A percentile compares a stretch with the other conserved stretches of the same genome.
Evolutionary conservation across 306 rosid species (phyloP).

Genomic region (Fagus sylvatica): DNA sequence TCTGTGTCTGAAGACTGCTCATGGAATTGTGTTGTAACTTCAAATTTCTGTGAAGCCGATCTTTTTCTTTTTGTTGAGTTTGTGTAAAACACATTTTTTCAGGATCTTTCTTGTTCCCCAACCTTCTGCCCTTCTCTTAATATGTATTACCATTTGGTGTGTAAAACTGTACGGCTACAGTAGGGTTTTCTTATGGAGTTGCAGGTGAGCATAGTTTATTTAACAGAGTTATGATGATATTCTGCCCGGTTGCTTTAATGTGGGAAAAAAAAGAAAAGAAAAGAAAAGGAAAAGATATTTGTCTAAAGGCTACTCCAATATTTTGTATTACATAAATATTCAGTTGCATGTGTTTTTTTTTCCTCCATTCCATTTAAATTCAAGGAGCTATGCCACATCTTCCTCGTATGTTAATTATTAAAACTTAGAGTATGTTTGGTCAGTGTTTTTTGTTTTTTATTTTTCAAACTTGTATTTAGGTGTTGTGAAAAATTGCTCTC

Average conservation of each 20-base stretch:
- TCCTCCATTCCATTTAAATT: neutral
- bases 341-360: neutral
- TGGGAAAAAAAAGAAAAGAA: neutral
- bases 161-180: conserved; percentile 23
- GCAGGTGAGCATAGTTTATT: neutral
- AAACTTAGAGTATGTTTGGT: too few relatives aligned
- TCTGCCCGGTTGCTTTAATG: neutral
- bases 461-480: too few relatives aligned
- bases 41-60: conserved; percentile 12
- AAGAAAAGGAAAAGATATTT: neutral
- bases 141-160: conserved; percentile 31
- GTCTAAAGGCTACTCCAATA: neutral
- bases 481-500: too few relatives aligned
- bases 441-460: too few relatives aligned
- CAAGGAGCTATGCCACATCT: neutral
- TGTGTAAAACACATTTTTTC: conserved; percentile 40
- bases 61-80: conserved; percentile 36
- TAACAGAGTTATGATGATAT: conserved; percentile 8
- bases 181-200: neutral
- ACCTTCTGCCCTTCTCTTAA: neutral
- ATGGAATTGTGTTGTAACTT: conserved; percentile 12
- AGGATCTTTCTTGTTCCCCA: conserved; percentile 21
- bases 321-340: neutral
- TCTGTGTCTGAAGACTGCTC: conserved; percentile 26
- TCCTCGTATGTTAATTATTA: too few relatives aligned